Conservation (phyloP, 257 asterid species). For the Solanum arcanum region DNA sequence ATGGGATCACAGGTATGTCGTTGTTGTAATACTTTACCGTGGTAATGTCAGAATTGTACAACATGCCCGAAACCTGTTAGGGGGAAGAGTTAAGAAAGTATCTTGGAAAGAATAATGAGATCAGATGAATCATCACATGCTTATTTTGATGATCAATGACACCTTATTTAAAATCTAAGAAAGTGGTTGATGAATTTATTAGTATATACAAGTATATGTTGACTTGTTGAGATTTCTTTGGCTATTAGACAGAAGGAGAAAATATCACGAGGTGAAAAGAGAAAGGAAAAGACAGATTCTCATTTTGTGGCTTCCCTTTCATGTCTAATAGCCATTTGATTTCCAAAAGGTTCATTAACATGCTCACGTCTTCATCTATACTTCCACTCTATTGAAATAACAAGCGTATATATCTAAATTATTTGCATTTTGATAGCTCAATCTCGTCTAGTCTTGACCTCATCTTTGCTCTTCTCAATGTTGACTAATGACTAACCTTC, state of each 20-base stretch:
- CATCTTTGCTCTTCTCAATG: not conserved
- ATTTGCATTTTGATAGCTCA: not conserved
- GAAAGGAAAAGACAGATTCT: not conserved
- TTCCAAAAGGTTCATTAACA: not conserved
- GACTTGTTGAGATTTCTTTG: not conserved
- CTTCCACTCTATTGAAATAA: not conserved
- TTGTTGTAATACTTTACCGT: not conserved
- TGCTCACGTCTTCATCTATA: not conserved
- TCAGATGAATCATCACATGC: not conserved
- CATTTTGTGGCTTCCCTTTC: not conserved
- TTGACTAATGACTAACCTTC: not conserved
- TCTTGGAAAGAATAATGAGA: not conserved
- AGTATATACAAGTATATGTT: not conserved
- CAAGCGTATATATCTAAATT: not conserved
- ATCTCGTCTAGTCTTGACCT: not conserved
- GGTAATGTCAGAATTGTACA: not conserved
- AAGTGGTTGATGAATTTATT: not conserved
- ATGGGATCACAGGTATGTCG: not conserved
- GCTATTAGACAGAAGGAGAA: not conserved
- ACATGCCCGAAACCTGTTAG: not conserved
- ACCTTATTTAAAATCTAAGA: not conserved
- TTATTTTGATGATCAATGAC: not conserved
- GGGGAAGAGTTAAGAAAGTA: not conserved
- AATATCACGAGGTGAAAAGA: not conserved
- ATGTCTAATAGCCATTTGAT: not conserved